Base-by-base conservation (phyloP, 805 yeast species). In the Ogataea methylovora region DNA sequence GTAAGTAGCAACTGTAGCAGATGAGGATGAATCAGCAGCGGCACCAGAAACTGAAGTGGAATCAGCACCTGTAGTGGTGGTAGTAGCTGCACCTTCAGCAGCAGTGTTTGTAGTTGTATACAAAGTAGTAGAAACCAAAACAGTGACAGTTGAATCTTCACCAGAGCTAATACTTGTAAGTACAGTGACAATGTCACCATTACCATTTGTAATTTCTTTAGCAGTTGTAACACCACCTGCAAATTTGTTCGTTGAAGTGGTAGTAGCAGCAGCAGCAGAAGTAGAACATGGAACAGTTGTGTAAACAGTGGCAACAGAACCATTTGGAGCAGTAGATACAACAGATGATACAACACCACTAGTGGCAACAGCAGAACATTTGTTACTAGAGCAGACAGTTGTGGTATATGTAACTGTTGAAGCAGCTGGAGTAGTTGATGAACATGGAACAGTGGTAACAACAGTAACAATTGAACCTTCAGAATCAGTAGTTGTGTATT, bases 301-400 rank as follows among this genome's bases (percentile, higher is more conserved):
- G 17, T 17, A 17, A 12, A 22, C 33, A 13, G 28, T 24, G 8
- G 5, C 4, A 5, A 8, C 5, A 13, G 28, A 17, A 10, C 33
- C 33, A n/a, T 13, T 16, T 4, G 27, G 11, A 9, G 20, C n/a
- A n/a, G 24, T 13, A 12, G 22, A 5, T 7, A 10, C 6, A 10
- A 23, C 7, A 7, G 22, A 9, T 11, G 23, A n/a, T 6, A 24
- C n/a, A 13, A 31, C 34, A 24, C 34, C 34, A 49, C 81, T 79
- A 39, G 84, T 84, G 22, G 84, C 77, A 30, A 79, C 84, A 13
- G 65, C 83, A 30, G 79, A 79, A 53, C 67, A 60, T 18, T 41
- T 39, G 45, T 52, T 43, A 14, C 45, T 50, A 33, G 45, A 46
- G 45, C 65, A 61, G 21, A 56, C 47, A 32, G 63, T 57, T 43